Evolutionary conservation across 2,329 filamentous ascomycete genomes (phyloP), one percentile per base, ranked within the genome.

Genomic region (Epichloe sp.): DNA sequence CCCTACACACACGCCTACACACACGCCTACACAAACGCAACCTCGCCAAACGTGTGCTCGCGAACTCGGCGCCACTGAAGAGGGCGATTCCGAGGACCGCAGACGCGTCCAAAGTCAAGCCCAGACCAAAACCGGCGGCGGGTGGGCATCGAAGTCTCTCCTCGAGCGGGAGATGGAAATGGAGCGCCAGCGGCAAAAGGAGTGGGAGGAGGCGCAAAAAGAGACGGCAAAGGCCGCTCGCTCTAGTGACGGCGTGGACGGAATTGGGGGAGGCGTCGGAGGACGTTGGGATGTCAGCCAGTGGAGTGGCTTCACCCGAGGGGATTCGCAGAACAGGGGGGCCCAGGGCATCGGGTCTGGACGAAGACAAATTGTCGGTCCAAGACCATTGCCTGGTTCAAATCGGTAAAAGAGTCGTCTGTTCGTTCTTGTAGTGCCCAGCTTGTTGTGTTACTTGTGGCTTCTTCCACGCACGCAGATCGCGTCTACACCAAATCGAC

Each of bases 81-180:
- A 86, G 65, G 80, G 76, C 44, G 77, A 82, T 51, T 72, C 69
- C 14, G 80, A 85, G 59, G 79, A 83, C 61, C 74, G 77, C 23
- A 75, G 79, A 3, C 79, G 82, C 12, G 66, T 69, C 1, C 74
- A 78, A 49, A 72, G 77, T 11, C 81, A 85, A 60, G 66, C 69
- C 47, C 75, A 78, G 62, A 83, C 80, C 19, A 81, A 80, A 63
- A 77, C 80, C 1, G 76, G 71, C 1, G 77, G 71, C 31, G 80
- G 78, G 0, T 80, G 76, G 77, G 80, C 80, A 1, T 76, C 76
- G 56, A 86, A 84, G 69, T 85, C 82, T 0, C 73, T 89, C 10
- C 75, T 89, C 1, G 86, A 89, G 67, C 79, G 83, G 31, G 86
- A 90, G 66, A 88, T 89, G 83, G 85, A 90, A 64, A 73, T 84